Base-by-base conservation (phyloP, 192 early-diverging fungal species). In the Borealophlyctis nickersoniae region DNA sequence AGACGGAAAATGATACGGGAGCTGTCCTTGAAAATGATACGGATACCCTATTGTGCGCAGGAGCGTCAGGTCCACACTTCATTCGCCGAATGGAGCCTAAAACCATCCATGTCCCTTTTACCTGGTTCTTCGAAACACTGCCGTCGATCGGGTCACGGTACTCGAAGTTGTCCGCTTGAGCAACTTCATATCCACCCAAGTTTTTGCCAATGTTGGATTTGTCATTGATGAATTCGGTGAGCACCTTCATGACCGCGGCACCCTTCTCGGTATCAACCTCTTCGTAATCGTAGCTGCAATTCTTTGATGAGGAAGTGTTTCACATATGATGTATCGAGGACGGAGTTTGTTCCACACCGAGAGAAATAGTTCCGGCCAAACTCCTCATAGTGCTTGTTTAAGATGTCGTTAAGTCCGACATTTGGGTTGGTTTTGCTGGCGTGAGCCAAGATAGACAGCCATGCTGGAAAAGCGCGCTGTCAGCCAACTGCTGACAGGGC, bases 321-420 rank as follows among this genome's bases (percentile, higher is more conserved):
- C n/a, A n/a, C n/a, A n/a, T n/a, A n/a, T n/a, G n/a, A n/a, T n/a
- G n/a, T n/a, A n/a, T n/a, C n/a, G n/a, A n/a, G n/a, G n/a, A n/a
- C n/a, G n/a, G n/a, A n/a, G n/a, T n/a, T n/a, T n/a, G n/a, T 49
- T n/a, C 48, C 52, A 27, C 75, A 86, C 80, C 87, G 78, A 22
- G 87, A 86, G 79, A 96, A 98, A 83, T 94, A 98, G 88, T 98
- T 94, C 70, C 96, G 89, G 35, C 96, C 96, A 56, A 94, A 98
- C 2, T 71, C 74, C 11, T 75, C 54, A 73, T 89, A 97, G 69
- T 96, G 94, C 9, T 76, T 74, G 60, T 85, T 74, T 68, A 96
- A 83, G 45, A 98, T 87, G 36, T 91, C 89, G 51, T 87, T 84
- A 36, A 98, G 86, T 24, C 83, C 57, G 23, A 73, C 66, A n/a